Evolutionary conservation across 1,284 basidiomycete genomes (phyloP).

Genomic region (Bondarzewia mesenterica): DNA sequence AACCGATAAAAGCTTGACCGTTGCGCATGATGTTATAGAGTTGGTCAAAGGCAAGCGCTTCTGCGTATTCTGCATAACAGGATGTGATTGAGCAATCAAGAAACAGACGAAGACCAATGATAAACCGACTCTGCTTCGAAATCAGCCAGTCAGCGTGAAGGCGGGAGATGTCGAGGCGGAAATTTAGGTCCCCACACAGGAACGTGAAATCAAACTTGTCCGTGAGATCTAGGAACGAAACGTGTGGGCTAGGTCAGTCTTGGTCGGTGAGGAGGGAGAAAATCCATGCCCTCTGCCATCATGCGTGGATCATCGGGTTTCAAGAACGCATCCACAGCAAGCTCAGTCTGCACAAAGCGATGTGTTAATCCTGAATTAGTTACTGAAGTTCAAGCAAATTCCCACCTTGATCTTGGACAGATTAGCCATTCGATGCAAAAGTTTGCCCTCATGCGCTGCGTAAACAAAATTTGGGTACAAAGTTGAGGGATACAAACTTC

Average conservation of each 20-base stretch:
- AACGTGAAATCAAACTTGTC: slow-evolving; percentile 82
- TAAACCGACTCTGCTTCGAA: slow-evolving; percentile 22
- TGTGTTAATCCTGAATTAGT: slow-evolving; percentile 3
- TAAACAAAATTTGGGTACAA: background rate
- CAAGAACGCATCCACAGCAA: slow-evolving; percentile 63
- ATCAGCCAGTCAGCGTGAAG: slow-evolving; percentile 66
- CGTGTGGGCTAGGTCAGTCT: background rate
- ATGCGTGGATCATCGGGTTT: slow-evolving; percentile 51
- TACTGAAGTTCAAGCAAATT: background rate
- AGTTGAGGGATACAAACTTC: background rate
- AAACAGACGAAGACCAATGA: background rate
- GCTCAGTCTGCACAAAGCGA: slow-evolving; percentile 38
- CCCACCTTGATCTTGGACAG: slow-evolving; percentile 67
- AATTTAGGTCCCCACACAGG: slow-evolving; percentile 77
- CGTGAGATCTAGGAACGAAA: slow-evolving; percentile 48
- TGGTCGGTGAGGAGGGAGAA: background rate
- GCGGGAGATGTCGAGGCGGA: slow-evolving; percentile 65
- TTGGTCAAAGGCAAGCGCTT: slow-evolving; percentile 78
- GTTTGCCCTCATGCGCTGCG: slow-evolving; percentile 67
- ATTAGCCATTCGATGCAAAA: slow-evolving; percentile 62
- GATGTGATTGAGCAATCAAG: background rate
- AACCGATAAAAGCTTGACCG: slow-evolving; percentile 57
- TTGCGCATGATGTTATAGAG: slow-evolving; percentile 61
- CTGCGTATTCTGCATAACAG: slow-evolving; percentile 45
- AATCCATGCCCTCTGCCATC: slow-evolving; percentile 50